Evolutionary conservation across 805 yeast species (phyloP), one percentile per base, ranked within the genome.

Genomic region (Hanseniaspora thailandica): DNA sequence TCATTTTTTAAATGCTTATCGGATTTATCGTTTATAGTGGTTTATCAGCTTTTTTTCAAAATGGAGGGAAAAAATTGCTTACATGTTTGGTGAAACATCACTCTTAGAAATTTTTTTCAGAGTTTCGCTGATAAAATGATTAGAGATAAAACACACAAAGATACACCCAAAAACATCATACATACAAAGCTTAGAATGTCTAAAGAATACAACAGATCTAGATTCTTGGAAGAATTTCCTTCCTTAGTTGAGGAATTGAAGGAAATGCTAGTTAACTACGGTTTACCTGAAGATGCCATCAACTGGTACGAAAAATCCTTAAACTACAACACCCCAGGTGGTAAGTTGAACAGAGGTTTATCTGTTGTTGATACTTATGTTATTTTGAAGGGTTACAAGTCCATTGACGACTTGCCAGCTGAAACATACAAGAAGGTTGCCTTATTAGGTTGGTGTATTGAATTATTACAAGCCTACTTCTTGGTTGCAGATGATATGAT

Each of bases 401-500:
- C 78, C 2, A 66, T 70, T 47, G 76, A 74, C n/a, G 87, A 82
- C 45, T 75, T 89, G 55, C 58, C 74, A 9, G 74, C 65, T 19
- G 85, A 72, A 31, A 93, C 87, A 64, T 90, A 88, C 73, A 79
- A 79, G 67, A 82, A 81, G 62, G 85, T 86, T 36, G 93, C 97
- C 9, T 72, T 89, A 47, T 75, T 93, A 59, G 98, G 98, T 22
- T 93, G 98, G 98, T 76, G 87, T 61, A 80, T 93, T 60, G 98
- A 93, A 72, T 76, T 93, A 59, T 75, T 90, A 61, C 98, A 90
- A 71, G 97, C 97, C 1, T 93, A 86, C 68, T 93, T 93, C 75
- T 76, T 93, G 63, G 97, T 93, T 55, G 94, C 97, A 31, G 98
- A 93, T 68, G 98, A 93, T 67, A 93, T 93, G 81, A 93, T 93